A percentile compares a stretch with the other conserved stretches of the same genome.
Evolutionary conservation across 345 rosid genomes (phyloP).

Genomic region (Syzygium jambos): DNA sequence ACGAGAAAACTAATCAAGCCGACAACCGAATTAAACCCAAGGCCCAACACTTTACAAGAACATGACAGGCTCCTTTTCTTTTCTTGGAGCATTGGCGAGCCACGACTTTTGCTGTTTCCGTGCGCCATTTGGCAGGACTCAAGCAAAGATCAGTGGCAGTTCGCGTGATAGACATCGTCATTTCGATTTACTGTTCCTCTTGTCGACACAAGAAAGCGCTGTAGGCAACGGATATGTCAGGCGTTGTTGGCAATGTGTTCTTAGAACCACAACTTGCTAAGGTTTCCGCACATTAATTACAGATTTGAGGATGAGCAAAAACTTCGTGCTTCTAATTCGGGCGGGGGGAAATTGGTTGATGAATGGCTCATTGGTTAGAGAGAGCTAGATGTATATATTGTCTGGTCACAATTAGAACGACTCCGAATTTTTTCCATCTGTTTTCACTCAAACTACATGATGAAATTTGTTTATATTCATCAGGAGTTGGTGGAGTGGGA

Average conservation of each 20-base stretch:
- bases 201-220: neutral
- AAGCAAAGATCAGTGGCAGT: neutral
- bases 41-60: neutral
- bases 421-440: neutral
- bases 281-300: too few relatives aligned
- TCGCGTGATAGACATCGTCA: neutral
- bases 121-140: neutral
- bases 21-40: neutral
- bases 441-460: neutral
- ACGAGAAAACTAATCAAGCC: neutral
- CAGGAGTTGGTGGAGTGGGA: constrained; percentile 32
- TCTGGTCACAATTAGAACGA: neutral
- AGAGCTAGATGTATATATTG: neutral
- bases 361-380: neutral
- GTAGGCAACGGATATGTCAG: too few relatives aligned
- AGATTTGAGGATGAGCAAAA: too few relatives aligned
- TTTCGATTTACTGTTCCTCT: neutral
- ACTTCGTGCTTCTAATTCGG: neutral
- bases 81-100: neutral
- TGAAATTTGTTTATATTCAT: neutral
- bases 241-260: too few relatives aligned
- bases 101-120: neutral
- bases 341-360: neutral
- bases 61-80: neutral
- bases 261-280: too few relatives aligned